Base-by-base conservation (phyloP, 2,329 filamentous ascomycete species). In the Ascomycota sp. region DNA sequence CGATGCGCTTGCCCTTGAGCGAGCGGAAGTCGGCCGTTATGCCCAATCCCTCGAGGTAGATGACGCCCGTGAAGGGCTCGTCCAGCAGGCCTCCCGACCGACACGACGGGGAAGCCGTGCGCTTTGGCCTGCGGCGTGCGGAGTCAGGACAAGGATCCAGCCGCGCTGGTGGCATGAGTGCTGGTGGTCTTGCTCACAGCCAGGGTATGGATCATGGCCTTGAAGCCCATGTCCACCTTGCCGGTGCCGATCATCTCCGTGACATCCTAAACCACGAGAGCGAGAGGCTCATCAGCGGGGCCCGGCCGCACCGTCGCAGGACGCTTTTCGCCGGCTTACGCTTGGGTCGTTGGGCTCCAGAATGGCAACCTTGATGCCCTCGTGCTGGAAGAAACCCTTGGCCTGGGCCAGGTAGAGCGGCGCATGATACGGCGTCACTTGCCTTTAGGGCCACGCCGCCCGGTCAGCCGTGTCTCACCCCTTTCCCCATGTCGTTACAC, bases 181-280 rank as follows among this genome's bases (percentile, higher is more conserved):
- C n/a, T n/a, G 21, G 21, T 7, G 21, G 21, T 7, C 21, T 23
- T 23, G 23, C 59, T 36, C 52, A 74, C 70, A 32, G 75, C 76
- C 35, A 83, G 64, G 7, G 76, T 82, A 45, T 83, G 77, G 40
- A 83, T 83, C 76, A 83, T 82, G 38, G 77, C 76, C 52, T 82
- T 83, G 64, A 79, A 81, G 27, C 76, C 77, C 44, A 82, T 66
- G 45, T 82, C 75, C 29, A 80, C 71, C 46, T 80, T 81, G 36
- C 70, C 72, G 32, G 65, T 72, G 34, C 77, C 77, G 39, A 83
- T 78, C 49, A 83, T 80, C 49, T 82, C 77, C 36, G 77, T 83
- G 37, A 83, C 77, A 59, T 83, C 77, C 65, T 73, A 12, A 0
- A 10, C 11, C 13, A 4, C 17, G 11, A 19, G n/a, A 30, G 9